Percentiles rank a stretch among this genome's conserved stretches.
These are phyloP conservation scores for Sclerotinia glacialis DNA, from an alignment of 2,329 filamentous ascomycete genomes.

Conservation along the genomic window DNA sequence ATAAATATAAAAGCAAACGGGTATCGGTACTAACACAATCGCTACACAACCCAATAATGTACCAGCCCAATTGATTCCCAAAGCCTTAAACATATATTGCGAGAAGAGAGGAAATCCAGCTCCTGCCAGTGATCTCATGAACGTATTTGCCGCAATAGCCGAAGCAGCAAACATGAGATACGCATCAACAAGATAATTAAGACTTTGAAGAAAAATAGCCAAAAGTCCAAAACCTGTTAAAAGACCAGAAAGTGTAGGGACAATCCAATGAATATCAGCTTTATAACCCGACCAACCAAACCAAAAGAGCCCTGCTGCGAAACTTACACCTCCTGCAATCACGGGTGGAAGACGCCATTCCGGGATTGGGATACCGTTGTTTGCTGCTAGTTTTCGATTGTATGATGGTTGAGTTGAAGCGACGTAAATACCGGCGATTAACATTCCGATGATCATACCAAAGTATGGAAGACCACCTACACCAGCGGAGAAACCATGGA, in stretches of 20 bases:
- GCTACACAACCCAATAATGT: constrained; percentile 62
- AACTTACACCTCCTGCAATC: constrained; percentile 57
- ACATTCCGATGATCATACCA: constrained; percentile 73
- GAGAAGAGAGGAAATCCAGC: constrained; percentile 80
- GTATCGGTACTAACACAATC: constrained; percentile 56
- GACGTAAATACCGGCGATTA: constrained; percentile 65
- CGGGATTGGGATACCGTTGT: constrained; percentile 62
- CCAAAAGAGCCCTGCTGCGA: constrained; percentile 69
- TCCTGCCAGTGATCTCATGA: constrained; percentile 74
- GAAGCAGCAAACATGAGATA: constrained; percentile 64
- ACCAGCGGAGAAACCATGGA: constrained; percentile 69
- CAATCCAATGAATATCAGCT: constrained; percentile 59
- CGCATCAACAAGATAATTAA: constrained; percentile 80
- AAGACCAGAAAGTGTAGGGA: constrained; percentile 59
- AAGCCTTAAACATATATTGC: constrained; percentile 62
- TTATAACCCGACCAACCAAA: constrained; percentile 65
- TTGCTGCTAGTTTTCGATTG: constrained; percentile 63
- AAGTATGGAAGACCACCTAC: constrained; percentile 78
- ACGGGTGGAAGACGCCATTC: constrained; percentile 66
- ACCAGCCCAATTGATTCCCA: constrained; percentile 61
- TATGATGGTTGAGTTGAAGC: constrained; percentile 64
- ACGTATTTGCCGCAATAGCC: constrained; percentile 77
- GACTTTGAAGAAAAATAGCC: constrained; percentile 75
- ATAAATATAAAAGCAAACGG: constrained; percentile 60
- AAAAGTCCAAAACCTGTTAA: constrained; percentile 73